Percentiles rank a stretch among this genome's conserved stretches.
phyloP scores from a whole-genome alignment of 768 basidiomycete genomes.

The Hypholoma sublateritium region DNA sequence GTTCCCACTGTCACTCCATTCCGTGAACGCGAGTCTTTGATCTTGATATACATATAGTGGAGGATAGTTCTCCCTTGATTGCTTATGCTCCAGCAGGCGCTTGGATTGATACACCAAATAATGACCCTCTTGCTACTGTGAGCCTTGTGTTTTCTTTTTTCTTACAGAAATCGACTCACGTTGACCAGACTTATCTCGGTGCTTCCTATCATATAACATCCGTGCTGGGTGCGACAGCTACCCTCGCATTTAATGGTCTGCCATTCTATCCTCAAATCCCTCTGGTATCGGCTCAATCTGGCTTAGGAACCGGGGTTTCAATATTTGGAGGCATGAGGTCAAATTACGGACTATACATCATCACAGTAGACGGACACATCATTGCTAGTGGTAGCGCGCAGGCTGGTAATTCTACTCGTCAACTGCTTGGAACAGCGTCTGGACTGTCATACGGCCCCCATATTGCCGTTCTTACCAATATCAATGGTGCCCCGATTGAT shows the following conservation, averaged over 20 bases:
- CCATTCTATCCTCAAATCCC: conserved; percentile 3
- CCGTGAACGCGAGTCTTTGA: background rate
- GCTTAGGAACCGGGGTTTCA: conserved; percentile 49
- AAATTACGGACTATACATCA: conserved; percentile 45
- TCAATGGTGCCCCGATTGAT: conserved; percentile 43
- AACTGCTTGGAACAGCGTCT: conserved; percentile 42
- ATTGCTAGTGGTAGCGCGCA: conserved; percentile 35
- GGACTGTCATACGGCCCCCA: conserved; percentile 46
- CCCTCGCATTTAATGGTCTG: conserved; percentile 49
- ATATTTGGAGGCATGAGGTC: conserved; percentile 47
- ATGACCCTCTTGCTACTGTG: conserved; percentile 39
- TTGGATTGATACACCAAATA: conserved; percentile 45
- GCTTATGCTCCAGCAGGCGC: conserved; percentile 47
- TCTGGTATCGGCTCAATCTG: background rate
- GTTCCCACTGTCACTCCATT: background rate
- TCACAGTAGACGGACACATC: conserved; percentile 43
- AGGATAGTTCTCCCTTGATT: conserved; percentile 57
- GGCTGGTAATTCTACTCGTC: conserved; percentile 23
- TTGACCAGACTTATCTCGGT: conserved; percentile 40
- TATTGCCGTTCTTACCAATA: conserved; percentile 46
- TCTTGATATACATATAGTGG: conserved; percentile 36
- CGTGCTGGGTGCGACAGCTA: conserved; percentile 46
- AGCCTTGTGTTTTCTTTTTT: conserved; percentile 12
- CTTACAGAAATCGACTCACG: background rate
- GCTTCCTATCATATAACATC: conserved; percentile 44